A percentile compares a stretch with the other conserved stretches of the same genome.
phyloP scores from a whole-genome alignment of 1,284 basidiomycete genomes.

The Sporisorium exsertum region DNA sequence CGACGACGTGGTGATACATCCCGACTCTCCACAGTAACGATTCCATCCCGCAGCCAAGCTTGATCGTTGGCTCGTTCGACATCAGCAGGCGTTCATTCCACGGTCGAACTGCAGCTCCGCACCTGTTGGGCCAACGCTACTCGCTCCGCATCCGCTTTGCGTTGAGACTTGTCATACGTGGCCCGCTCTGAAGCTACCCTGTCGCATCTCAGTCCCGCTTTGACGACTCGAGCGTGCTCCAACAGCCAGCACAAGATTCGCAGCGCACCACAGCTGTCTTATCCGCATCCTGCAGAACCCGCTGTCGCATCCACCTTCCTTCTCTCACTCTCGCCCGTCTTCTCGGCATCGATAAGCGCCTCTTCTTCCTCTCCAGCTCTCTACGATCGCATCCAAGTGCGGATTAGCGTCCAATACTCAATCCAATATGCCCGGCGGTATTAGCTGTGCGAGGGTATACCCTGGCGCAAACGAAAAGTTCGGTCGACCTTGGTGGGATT shows the following conservation, averaged over 20 bases:
- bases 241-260: background rate
- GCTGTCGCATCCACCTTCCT: background rate
- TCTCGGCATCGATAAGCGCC: background rate
- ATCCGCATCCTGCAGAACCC: background rate
- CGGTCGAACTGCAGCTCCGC: background rate
- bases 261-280: background rate
- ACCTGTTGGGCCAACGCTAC: background rate
- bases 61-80: slow-evolving; percentile 3
- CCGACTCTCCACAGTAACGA: background rate
- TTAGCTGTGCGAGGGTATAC: slow-evolving; percentile 72
- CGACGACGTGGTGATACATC: background rate
- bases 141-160: background rate
- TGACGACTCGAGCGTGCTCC: background rate
- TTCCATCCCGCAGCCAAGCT: background rate
- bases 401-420: background rate
- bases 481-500: slow-evolving; percentile 75
- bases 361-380: background rate
- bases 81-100: background rate
- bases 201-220: background rate
- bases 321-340: too few species aligned
- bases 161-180: too few species aligned
- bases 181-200: background rate
- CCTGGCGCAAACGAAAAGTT: slow-evolving; percentile 75
- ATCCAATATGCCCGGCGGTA: slow-evolving; percentile 39
- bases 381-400: background rate